Conservation (phyloP, 352 stramenopile species). For the Peronospora destructor region DNA sequence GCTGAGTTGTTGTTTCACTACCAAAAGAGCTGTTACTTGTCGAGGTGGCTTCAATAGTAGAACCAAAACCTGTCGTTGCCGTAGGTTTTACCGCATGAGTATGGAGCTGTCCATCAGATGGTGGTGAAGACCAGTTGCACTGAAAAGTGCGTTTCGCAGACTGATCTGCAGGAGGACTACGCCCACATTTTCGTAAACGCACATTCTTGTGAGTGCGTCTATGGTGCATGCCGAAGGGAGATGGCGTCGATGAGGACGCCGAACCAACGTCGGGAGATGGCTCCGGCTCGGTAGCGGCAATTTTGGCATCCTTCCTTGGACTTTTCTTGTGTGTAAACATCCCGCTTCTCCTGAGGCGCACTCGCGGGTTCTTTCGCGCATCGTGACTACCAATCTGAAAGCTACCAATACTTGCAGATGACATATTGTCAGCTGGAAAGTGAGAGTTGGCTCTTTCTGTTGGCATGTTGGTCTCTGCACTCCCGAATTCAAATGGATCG, state of each 20-base stretch:
- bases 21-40: not conserved
- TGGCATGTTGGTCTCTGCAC: slow-evolving; percentile 1
- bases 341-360: slow-evolving; percentile 17
- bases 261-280: slow-evolving; percentile 11
- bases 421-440: slow-evolving; percentile 6
- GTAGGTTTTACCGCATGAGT: slow-evolving; percentile 5
- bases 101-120: slow-evolving; percentile 5
- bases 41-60: slow-evolving; percentile 1
- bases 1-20: not conserved
- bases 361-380: slow-evolving; percentile 15
- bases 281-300: slow-evolving; percentile 12
- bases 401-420: slow-evolving; percentile 5
- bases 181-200: slow-evolving; percentile 19
- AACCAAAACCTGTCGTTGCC: slow-evolving; percentile 8
- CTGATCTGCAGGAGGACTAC: slow-evolving; percentile 35
- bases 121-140: slow-evolving; percentile 4
- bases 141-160: slow-evolving; percentile 43
- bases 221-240: slow-evolving; percentile 28
- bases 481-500: slow-evolving; percentile 22
- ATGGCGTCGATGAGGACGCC: slow-evolving; percentile 13
- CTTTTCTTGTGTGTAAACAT: slow-evolving; percentile 35
- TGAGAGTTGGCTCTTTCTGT: not conserved
- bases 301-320: slow-evolving; percentile 12
- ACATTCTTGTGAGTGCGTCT: slow-evolving; percentile 26
- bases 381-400: slow-evolving; percentile 27